These are phyloP conservation scores for Phellopilus nigrolimitatus DNA, from an alignment of 1,284 basidiomycete species.

Conservation along the genomic window DNA sequence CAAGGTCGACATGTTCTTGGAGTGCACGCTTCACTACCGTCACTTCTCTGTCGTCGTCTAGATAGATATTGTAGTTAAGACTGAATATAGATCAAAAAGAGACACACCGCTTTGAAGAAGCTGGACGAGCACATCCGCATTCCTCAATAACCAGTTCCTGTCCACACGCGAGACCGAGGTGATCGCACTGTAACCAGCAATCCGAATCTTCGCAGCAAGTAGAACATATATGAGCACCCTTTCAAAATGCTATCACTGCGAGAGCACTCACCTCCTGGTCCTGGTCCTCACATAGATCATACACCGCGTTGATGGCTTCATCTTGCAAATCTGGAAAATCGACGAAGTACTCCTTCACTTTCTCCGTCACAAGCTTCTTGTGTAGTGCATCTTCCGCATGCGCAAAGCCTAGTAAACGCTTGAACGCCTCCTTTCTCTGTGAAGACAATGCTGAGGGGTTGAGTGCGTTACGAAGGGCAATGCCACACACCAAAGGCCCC, in stretches of 20 bases:
- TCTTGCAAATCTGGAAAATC: constrained; percentile 68
- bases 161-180: constrained; percentile 56
- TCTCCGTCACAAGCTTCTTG: constrained; percentile 54
- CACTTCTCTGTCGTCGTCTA: constrained; percentile 65
- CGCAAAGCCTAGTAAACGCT: constrained; percentile 34
- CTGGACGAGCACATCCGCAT: constrained; percentile 68
- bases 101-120: constrained; percentile 65
- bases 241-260: not conserved
- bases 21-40: constrained; percentile 55
- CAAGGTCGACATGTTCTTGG: constrained; percentile 57
- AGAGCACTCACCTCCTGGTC: constrained; percentile 36
- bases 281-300: constrained; percentile 72
- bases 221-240: constrained; percentile 1
- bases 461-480: not conserved
- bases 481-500: constrained; percentile 25
- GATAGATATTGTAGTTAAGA: constrained; percentile 9
- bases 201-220: constrained; percentile 46
- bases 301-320: constrained; percentile 64
- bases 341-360: constrained; percentile 53
- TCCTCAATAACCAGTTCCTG: constrained; percentile 58
- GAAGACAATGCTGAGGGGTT: not conserved
- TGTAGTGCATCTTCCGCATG: constrained; percentile 34
- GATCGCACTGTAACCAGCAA: constrained; percentile 61
- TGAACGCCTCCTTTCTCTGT: constrained; percentile 34
- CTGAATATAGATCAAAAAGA: not conserved